Percentiles rank a stretch among this genome's conserved stretches.
These are phyloP conservation scores for Phialophora verrucosa DNA, from an alignment of 2,329 filamentous ascomycete species.

Conservation along the genomic window DNA sequence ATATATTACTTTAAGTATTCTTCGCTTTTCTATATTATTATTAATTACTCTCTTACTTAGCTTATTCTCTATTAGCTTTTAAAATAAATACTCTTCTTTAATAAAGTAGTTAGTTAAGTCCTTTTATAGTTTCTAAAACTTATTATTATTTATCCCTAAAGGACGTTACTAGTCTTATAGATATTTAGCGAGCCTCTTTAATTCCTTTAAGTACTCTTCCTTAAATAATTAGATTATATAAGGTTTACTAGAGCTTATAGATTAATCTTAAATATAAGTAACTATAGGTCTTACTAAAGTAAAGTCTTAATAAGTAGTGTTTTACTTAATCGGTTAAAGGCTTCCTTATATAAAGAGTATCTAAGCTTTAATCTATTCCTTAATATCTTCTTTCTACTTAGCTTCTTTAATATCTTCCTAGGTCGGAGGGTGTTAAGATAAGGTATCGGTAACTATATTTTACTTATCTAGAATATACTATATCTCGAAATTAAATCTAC, in stretches of 20 bases:
- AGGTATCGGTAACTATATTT: neutral
- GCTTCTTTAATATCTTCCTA: neutral
- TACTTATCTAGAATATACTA: too few species aligned
- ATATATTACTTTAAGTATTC: too few species aligned
- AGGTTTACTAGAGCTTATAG: too few species aligned
- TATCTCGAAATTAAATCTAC: too few species aligned
- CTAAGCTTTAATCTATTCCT: neutral
- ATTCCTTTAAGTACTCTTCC: neutral
- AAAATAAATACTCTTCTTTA: too few species aligned
- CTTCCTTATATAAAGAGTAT: neutral
- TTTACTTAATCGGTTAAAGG: neutral
- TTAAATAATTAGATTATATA: neutral
- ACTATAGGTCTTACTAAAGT: too few species aligned
- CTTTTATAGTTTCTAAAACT: neutral
- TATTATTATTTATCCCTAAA: neutral
- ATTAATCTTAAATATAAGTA: too few species aligned
- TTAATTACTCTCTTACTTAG: too few species aligned
- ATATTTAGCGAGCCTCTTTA: neutral
- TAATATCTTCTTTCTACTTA: slow-evolving; percentile 5
- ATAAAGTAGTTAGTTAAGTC: too few species aligned
- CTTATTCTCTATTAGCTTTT: too few species aligned
- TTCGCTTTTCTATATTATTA: too few species aligned
- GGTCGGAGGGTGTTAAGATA: neutral
- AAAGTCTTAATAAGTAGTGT: too few species aligned
- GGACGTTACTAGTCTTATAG: neutral